Evolutionary conservation across 176 grass and related monocot species (phyloP).

Genomic region (Oryza officinalis): DNA sequence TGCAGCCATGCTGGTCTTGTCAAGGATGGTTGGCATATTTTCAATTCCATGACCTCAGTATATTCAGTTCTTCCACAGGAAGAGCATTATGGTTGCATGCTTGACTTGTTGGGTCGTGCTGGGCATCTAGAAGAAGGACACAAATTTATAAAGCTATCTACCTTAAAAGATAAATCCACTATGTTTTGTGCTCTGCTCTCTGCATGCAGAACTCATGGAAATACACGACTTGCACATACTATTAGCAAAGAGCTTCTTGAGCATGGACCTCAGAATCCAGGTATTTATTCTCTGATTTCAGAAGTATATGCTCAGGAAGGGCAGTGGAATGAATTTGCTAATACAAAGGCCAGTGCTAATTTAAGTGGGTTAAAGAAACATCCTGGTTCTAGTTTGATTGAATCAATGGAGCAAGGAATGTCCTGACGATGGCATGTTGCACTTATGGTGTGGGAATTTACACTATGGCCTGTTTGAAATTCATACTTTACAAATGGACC

Average conservation of each 20-base stretch:
- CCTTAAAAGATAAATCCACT: constrained; percentile 44
- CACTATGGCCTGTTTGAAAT: neutral
- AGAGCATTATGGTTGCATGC: constrained; percentile 66
- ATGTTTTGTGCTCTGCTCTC: constrained; percentile 57
- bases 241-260: constrained; percentile 54
- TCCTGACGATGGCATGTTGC: neutral
- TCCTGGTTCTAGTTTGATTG: constrained; percentile 64
- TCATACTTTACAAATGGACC: neutral
- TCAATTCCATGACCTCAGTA: constrained; percentile 49
- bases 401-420: constrained; percentile 39
- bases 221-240: constrained; percentile 49
- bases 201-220: constrained; percentile 62
- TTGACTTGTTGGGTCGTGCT: constrained; percentile 62
- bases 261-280: constrained; percentile 40
- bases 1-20: constrained; percentile 71
- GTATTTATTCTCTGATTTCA: constrained; percentile 65
- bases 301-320: constrained; percentile 60
- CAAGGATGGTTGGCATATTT: constrained; percentile 53
- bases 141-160: constrained; percentile 44
- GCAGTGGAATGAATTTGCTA: constrained; percentile 58
- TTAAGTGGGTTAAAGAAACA: constrained; percentile 48
- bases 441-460: neutral
- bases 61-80: constrained; percentile 60
- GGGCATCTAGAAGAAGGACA: constrained; percentile 61
- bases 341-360: constrained; percentile 43